phyloP scores from a whole-genome alignment of 306 rosid genomes.

The Medicago arabica region DNA sequence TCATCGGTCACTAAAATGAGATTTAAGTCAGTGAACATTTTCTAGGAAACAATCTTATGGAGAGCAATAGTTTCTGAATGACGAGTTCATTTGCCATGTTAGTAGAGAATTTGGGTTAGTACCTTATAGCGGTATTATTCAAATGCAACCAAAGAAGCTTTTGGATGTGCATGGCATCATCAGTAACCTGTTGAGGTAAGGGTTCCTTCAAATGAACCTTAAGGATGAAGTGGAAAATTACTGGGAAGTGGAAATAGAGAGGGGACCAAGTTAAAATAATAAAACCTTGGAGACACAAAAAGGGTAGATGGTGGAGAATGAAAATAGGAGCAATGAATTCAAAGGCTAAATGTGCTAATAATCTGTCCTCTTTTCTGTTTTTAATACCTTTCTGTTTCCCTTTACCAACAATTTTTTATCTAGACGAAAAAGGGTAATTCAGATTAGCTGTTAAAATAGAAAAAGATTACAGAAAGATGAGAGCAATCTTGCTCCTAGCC shows the following conservation, averaged over 20 bases:
- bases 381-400: neutral
- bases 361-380: neutral
- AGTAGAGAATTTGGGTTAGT: neutral
- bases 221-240: slow-evolving; percentile 20
- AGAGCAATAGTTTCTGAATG: neutral
- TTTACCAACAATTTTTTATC: neutral
- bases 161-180: slow-evolving; percentile 17
- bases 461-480: neutral
- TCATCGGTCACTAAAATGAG: neutral
- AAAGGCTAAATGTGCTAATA: neutral
- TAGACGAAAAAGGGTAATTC: neutral
- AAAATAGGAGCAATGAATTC: neutral
- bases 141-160: slow-evolving; percentile 15
- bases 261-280: neutral
- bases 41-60: slow-evolving; percentile 34
- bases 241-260: slow-evolving; percentile 15
- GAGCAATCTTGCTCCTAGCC: neutral
- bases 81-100: slow-evolving; percentile 16
- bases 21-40: slow-evolving; percentile 8
- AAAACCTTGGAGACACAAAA: neutral
- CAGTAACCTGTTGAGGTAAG: neutral
- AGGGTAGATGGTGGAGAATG: neutral
- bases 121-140: slow-evolving; percentile 4
- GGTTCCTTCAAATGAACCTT: slow-evolving; percentile 6
- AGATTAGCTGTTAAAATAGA: neutral